Evolutionary conservation across 306 rosid genomes (phyloP).

Genomic region (Acmispon strigosus): DNA sequence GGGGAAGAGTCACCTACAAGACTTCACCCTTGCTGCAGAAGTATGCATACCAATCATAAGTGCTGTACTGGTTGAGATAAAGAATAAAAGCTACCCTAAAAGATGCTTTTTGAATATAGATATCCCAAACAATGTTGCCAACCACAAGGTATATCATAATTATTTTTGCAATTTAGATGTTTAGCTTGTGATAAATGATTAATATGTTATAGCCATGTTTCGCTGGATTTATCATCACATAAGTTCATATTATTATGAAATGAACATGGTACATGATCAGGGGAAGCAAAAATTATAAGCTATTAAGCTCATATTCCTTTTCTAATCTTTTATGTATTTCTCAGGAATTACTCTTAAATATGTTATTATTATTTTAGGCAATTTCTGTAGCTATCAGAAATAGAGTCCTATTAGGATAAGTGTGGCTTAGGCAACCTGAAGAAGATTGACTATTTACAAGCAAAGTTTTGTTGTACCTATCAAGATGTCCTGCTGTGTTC

Average conservation of each 20-base stretch:
- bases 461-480: background rate
- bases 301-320: background rate
- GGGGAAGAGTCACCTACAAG: conserved; percentile 45
- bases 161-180: background rate
- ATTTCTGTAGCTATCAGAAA: background rate
- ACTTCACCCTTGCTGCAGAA: conserved; percentile 75
- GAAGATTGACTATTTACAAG: conserved; percentile 3
- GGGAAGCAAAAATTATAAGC: background rate
- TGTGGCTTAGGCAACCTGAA: background rate
- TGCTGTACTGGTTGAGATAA: conserved; percentile 51
- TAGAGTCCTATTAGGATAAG: background rate
- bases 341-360: background rate
- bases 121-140: conserved; percentile 54
- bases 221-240: background rate
- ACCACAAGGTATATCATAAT: conserved; percentile 51
- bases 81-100: conserved; percentile 44
- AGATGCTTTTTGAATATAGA: conserved; percentile 70
- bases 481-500: background rate
- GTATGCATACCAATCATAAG: conserved; percentile 72
- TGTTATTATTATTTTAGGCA: background rate
- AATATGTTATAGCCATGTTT: background rate
- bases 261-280: background rate
- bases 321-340: background rate
- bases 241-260: background rate
- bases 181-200: conserved; percentile 5